These are phyloP conservation scores for Talaromyces sp. DNA, from an alignment of 2,329 filamentous ascomycete genomes.

Conservation along the genomic window DNA sequence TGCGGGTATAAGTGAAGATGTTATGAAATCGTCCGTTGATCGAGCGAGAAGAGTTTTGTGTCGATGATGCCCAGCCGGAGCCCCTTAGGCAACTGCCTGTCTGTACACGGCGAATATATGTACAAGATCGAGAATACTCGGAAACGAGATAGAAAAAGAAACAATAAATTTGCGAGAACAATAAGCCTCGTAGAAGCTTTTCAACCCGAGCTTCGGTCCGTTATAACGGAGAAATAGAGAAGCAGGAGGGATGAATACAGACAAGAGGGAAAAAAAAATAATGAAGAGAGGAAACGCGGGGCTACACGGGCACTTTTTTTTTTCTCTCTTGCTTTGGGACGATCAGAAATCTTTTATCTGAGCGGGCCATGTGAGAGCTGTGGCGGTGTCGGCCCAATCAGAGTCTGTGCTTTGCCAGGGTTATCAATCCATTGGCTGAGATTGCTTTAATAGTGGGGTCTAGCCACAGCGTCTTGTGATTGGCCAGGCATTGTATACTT, in stretches of 20 bases:
- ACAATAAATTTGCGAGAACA: not conserved
- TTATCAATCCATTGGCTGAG: constrained; percentile 13
- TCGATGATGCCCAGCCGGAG: constrained; percentile 7
- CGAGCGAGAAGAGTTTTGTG: not conserved
- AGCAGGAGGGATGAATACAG: not conserved
- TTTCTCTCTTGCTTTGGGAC: not conserved
- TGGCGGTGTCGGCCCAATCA: constrained; percentile 9
- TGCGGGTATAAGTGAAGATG: constrained; percentile 1
- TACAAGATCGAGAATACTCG: constrained; percentile 1
- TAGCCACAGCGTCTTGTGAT: not conserved
- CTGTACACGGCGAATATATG: constrained; percentile 6
- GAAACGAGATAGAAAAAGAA: not conserved
- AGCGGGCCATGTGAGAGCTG: constrained; percentile 2
- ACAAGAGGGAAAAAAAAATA: not conserved
- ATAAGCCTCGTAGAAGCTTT: not conserved
- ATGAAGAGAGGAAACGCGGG: constrained; percentile 8
- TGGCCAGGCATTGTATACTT: not conserved
- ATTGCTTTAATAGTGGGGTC: not conserved
- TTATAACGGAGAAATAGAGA: not conserved
- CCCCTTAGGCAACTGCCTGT: constrained; percentile 4
- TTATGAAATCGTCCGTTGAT: not conserved
- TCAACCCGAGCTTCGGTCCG: not conserved
- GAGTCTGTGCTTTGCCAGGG: not conserved
- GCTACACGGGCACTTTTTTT: constrained; percentile 9
- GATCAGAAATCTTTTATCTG: constrained; percentile 11